These are phyloP conservation scores for Ustulina deusta DNA, from an alignment of 2,329 filamentous ascomycete genomes.

Conservation along the genomic window DNA sequence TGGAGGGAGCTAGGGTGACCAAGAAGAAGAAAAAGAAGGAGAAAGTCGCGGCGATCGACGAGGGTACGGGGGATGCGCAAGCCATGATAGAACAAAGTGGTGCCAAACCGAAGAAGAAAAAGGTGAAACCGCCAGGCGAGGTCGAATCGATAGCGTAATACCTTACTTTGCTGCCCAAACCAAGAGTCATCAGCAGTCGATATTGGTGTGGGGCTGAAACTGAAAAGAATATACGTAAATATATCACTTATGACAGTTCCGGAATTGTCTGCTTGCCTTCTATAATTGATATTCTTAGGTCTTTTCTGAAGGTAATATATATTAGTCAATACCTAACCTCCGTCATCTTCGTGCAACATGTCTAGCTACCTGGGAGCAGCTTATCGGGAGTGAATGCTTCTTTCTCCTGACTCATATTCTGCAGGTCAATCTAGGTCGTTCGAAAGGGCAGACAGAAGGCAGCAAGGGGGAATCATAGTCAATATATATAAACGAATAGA, in stretches of 20 bases:
- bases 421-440: neutral
- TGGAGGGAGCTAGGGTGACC: slow-evolving; percentile 25
- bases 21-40: slow-evolving; percentile 61
- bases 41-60: slow-evolving; percentile 51
- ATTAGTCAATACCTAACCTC: neutral
- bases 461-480: neutral
- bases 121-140: slow-evolving; percentile 52
- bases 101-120: slow-evolving; percentile 63
- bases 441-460: neutral
- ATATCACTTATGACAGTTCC: slow-evolving; percentile 24
- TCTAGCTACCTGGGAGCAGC: neutral
- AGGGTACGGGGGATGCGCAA: slow-evolving; percentile 42
- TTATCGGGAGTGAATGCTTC: neutral
- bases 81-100: slow-evolving; percentile 35
- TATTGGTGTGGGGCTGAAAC: neutral
- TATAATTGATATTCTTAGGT: neutral
- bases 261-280: too few relatives aligned
- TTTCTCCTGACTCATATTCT: neutral
- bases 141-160: slow-evolving; percentile 40
- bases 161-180: neutral
- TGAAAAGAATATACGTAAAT: slow-evolving; percentile 22
- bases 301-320: neutral
- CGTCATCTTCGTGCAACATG: neutral
- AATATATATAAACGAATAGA: neutral
- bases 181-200: neutral